Evolutionary conservation across 495 filamentous ascomycete genomes (phyloP).

Genomic region (Aspergillus ellipticus): DNA sequence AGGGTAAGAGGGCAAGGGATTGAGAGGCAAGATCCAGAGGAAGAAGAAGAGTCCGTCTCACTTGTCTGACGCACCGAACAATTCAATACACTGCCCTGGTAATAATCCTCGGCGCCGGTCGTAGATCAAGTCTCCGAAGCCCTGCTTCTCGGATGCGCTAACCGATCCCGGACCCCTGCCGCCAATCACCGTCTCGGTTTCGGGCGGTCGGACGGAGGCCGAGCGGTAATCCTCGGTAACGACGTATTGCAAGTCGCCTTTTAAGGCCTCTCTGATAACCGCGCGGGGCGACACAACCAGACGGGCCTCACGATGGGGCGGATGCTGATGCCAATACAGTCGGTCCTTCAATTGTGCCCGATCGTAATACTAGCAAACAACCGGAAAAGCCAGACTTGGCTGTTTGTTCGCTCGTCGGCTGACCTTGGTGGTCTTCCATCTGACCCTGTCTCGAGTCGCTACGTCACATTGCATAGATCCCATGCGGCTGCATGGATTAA

Average conservation of each 20-base stretch:
- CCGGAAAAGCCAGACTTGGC: neutral
- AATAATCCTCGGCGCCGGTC: conserved; percentile 30
- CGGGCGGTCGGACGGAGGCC: conserved; percentile 7
- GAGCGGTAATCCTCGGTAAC: conserved; percentile 22
- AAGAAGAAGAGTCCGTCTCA: neutral
- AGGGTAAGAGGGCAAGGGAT: neutral
- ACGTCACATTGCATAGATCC: conserved; percentile 5
- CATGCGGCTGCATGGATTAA: neutral
- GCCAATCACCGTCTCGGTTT: conserved; percentile 42
- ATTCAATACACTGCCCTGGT: conserved; percentile 14
- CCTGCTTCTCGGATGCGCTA: conserved; percentile 22
- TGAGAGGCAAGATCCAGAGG: conserved; percentile 1
- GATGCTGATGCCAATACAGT: neutral
- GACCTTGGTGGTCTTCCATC: neutral
- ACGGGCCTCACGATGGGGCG: neutral
- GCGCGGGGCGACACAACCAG: neutral
- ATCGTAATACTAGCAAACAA: neutral
- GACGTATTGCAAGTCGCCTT: neutral
- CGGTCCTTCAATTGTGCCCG: neutral
- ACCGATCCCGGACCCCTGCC: conserved; percentile 6
- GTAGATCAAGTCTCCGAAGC: conserved; percentile 40
- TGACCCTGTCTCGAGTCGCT: neutral
- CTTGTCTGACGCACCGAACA: neutral
- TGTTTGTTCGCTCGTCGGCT: neutral
- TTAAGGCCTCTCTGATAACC: neutral